Evolutionary conservation across 2,329 filamentous ascomycete genomes (phyloP).

Genomic region (Thyridium curvatum): DNA sequence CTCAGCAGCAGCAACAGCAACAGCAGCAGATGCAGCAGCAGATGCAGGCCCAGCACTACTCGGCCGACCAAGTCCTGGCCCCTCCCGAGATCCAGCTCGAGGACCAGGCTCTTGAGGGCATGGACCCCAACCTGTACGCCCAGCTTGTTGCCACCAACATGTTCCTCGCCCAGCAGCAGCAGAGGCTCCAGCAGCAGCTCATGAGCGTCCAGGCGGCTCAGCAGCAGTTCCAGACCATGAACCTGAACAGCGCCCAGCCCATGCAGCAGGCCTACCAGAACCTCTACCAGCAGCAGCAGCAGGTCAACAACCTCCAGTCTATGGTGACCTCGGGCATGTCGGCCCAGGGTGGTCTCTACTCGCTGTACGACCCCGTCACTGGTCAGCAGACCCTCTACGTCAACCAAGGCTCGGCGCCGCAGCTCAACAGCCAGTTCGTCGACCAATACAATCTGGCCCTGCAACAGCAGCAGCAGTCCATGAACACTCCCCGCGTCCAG

Average conservation of each 20-base stretch:
- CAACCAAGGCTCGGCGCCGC: constrained; percentile 51
- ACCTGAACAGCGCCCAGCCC: constrained; percentile 34
- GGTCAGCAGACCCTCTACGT: constrained; percentile 79
- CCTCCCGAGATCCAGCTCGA: constrained; percentile 75
- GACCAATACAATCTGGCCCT: constrained; percentile 34
- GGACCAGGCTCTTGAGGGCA: constrained; percentile 61
- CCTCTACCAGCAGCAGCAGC: constrained; percentile 48
- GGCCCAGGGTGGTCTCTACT: constrained; percentile 69
- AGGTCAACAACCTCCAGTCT: constrained; percentile 60
- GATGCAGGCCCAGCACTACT: constrained; percentile 49
- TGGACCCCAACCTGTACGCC: constrained; percentile 82
- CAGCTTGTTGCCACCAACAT: constrained; percentile 87
- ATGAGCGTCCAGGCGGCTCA: constrained; percentile 76
- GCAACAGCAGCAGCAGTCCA: constrained; percentile 37
- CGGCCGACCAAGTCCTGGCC: constrained; percentile 80
- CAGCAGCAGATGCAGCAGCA: constrained; percentile 9
- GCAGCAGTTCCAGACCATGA: constrained; percentile 76
- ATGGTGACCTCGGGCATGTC: constrained; percentile 47
- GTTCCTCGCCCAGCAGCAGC: constrained; percentile 90
- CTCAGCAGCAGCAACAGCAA: constrained; percentile 16
- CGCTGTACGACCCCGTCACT: constrained; percentile 79
- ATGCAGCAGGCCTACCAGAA: constrained; percentile 57
- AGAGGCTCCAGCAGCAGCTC: constrained; percentile 89
- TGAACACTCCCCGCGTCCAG: constrained; percentile 65
- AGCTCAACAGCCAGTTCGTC: constrained; percentile 31